phyloP scores from a whole-genome alignment of 352 stramenopile species.

The Phytophthora sp. region DNA sequence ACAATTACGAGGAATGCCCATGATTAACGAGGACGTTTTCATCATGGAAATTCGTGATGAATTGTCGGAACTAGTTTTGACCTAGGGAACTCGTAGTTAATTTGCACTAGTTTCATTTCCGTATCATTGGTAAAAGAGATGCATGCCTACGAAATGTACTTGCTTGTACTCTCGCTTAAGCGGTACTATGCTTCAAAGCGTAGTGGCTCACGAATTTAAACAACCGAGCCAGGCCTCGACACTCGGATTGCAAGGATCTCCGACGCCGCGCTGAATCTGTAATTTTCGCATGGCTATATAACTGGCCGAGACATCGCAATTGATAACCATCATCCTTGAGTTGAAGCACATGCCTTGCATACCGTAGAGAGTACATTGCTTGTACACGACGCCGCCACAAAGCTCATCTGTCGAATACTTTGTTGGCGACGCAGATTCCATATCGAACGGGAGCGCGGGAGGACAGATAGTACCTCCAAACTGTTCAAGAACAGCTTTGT shows the following conservation, averaged over 20 bases:
- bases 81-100: no score
- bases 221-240: conserved; percentile 49
- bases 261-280: conserved; percentile 38
- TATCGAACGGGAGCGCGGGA: conserved; percentile 1
- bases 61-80: no score
- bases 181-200: no score
- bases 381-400: conserved; percentile 36
- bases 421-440: conserved; percentile 18
- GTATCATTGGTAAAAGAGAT: no score
- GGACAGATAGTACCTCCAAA: conserved; percentile 14
- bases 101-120: no score
- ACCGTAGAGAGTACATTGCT: conserved; percentile 27
- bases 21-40: no score
- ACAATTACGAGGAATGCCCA: no score
- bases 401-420: conserved; percentile 35
- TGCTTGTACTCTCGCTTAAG: no score
- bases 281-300: conserved; percentile 37
- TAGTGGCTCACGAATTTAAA: no score
- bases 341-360: conserved; percentile 48
- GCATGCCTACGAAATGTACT: no score
- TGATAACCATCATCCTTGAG: conserved; percentile 39
- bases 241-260: conserved; percentile 25
- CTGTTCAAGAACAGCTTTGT: background rate
- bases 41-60: no score
- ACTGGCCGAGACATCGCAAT: conserved; percentile 18